These are phyloP conservation scores for Hydrangea macrophylla DNA, from an alignment of 148 eudicot genomes.

Conservation along the genomic window DNA sequence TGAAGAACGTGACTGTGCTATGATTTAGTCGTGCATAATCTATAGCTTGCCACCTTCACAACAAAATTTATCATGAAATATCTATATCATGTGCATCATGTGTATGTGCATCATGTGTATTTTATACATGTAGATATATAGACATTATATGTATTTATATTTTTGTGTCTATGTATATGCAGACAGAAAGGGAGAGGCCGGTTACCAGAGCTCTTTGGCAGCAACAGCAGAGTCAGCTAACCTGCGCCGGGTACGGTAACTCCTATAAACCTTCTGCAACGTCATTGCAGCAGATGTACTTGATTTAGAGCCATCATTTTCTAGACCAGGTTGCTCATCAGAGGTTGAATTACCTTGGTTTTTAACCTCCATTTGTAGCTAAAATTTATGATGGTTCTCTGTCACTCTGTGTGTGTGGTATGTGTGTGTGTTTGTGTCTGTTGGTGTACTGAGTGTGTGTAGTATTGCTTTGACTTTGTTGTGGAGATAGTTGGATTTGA, in stretches of 20 bases:
- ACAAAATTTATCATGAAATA: background rate
- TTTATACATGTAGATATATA: background rate
- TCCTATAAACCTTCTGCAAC: slow-evolving; percentile 5
- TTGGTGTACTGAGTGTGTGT: too few relatives aligned
- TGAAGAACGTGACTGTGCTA: background rate
- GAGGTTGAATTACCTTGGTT: background rate
- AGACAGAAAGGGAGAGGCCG: background rate
- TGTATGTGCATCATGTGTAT: too few relatives aligned
- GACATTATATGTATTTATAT: background rate
- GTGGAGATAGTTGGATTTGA: too few relatives aligned
- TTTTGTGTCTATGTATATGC: background rate
- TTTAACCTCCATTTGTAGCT: background rate
- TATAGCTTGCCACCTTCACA: slow-evolving; percentile 11
- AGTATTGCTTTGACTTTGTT: too few relatives aligned
- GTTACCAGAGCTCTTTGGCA: slow-evolving; percentile 5
- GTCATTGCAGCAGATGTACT: background rate
- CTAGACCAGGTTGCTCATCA: background rate
- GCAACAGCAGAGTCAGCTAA: slow-evolving; percentile 2
- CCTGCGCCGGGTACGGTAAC: slow-evolving; percentile 9
- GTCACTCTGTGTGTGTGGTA: background rate
- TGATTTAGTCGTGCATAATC: slow-evolving; percentile 4
- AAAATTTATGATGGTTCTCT: too few relatives aligned
- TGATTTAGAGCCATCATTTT: background rate
- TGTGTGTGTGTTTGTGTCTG: too few relatives aligned
- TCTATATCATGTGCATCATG: too few relatives aligned